Conservation (phyloP, 371 early-diverging fungal species). For the Zopfochytrium polystomum region DNA sequence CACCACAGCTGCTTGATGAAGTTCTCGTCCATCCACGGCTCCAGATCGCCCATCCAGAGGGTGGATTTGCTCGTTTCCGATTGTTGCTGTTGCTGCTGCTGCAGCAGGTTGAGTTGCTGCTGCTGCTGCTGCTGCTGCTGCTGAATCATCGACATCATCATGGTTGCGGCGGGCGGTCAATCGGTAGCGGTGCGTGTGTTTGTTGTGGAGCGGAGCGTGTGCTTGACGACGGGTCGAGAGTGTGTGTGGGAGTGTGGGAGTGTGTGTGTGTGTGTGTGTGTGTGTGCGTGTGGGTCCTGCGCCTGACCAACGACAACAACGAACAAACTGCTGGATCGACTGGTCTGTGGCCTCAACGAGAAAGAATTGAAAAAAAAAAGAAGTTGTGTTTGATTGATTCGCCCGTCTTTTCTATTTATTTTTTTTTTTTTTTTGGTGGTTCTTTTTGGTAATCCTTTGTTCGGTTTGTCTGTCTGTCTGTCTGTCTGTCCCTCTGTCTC, state of each 20-base stretch:
- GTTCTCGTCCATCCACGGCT: conserved; percentile 83
- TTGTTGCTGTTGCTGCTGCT: not conserved
- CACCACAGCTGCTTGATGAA: conserved; percentile 69
- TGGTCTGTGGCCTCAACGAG: not conserved
- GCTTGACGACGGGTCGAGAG: not conserved
- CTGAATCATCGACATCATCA: no score
- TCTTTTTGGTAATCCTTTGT: not conserved
- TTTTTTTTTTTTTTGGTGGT: no score
- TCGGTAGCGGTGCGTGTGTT: no score
- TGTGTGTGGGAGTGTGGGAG: no score
- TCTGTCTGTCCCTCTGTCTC: no score
- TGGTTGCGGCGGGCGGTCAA: not conserved
- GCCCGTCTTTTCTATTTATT: not conserved
- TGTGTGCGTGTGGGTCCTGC: no score
- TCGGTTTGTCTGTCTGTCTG: no score
- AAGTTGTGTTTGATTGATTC: not conserved
- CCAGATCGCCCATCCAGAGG: no score
- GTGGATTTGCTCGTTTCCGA: conserved; percentile 30
- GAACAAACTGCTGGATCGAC: not conserved
- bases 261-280: no score
- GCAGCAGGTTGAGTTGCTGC: conserved; percentile 11
- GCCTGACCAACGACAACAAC: not conserved
- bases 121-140: not conserved
- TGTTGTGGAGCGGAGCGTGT: not conserved
- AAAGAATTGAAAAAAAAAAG: not conserved